Evolutionary conservation across 306 rosid genomes (phyloP), one percentile per base, ranked within the genome.

Genomic region (Sechiopsis laciniata): DNA sequence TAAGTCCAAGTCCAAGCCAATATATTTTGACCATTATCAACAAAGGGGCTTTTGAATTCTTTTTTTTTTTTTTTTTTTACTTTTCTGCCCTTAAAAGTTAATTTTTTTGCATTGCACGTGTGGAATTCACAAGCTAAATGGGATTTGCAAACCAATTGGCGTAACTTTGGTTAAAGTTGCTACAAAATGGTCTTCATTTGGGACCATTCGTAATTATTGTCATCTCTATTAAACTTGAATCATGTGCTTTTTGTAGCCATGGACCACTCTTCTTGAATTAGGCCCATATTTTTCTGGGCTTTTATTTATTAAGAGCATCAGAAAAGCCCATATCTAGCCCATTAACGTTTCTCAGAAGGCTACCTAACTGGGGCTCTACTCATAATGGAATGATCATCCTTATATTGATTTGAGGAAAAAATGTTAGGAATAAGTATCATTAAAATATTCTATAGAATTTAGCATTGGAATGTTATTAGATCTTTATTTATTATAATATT

Each of bases 51-150:
- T 21, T 68, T 68, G 73, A 68, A 46, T 68, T 59, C 46, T 40
- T 40, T 40, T 6, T 1, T 26, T 26, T 26, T 68, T 59, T 9
- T 40, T 40, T 40, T 6, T 1, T 26, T 26, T 26, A 26, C 19
- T 21, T 24, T 12, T 60, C 45, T 60, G 14, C 40, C 73, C 8
- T 13, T 7, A 12, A 59, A 66, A 68, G 76, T 64, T 11, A 7
- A 37, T 22, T 72, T 21, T 21, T 19, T 63, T 37, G 70, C 22
- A 51, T 71, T 75, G 78, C 82, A 80, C 80, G 76, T 80, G 75
- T 80, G 86, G 21, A 63, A 64, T 52, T 58, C 79, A 74, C 83
- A 45, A 61, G 73, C 62, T 37, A 79, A 42, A 45, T 79, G 83
- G 76, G 79, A 70, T 74, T 69, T 74, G 37, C 48, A 32, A 55